Evolutionary conservation across 495 filamentous ascomycete genomes (phyloP).

Genomic region (Zalerion maritima): DNA sequence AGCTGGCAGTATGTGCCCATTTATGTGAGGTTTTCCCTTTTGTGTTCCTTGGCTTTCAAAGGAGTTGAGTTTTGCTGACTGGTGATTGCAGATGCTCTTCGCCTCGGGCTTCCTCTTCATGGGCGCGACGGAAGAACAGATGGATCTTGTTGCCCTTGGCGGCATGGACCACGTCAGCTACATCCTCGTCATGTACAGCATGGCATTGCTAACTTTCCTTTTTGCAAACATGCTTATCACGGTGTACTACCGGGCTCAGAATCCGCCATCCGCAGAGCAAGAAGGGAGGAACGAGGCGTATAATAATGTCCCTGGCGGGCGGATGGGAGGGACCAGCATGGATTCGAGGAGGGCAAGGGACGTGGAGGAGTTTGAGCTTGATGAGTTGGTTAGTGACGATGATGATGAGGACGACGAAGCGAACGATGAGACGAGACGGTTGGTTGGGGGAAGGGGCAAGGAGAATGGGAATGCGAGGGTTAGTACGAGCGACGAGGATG

Average conservation of each 20-base stretch:
- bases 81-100: conserved; percentile 55
- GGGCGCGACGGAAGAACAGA: conserved; percentile 93
- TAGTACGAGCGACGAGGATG: conserved; percentile 22
- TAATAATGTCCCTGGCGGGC: conserved; percentile 12
- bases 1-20: conserved; percentile 89
- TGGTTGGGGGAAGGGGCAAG: conserved; percentile 6
- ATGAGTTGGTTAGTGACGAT: conserved; percentile 77
- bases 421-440: conserved; percentile 20
- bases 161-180: conserved; percentile 83
- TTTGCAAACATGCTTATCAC: conserved; percentile 72
- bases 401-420: conserved; percentile 42
- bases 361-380: conserved; percentile 82
- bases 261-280: conserved; percentile 9
- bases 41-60: conserved; percentile 3
- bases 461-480: conserved; percentile 20
- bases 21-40: conserved; percentile 52
- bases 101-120: conserved; percentile 95
- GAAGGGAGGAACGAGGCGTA: too few relatives aligned
- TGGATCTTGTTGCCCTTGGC: conserved; percentile 55
- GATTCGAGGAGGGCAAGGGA: conserved; percentile 42
- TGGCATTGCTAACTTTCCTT: conserved; percentile 83
- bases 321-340: conserved; percentile 31
- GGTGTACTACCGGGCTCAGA: conserved; percentile 51
- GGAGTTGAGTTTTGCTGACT: conserved; percentile 2
- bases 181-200: conserved; percentile 75